A percentile compares a stretch with the other conserved stretches of the same genome.
Evolutionary conservation across 495 filamentous ascomycete genomes (phyloP).

Genomic region (Annulohypoxylon bovei): DNA sequence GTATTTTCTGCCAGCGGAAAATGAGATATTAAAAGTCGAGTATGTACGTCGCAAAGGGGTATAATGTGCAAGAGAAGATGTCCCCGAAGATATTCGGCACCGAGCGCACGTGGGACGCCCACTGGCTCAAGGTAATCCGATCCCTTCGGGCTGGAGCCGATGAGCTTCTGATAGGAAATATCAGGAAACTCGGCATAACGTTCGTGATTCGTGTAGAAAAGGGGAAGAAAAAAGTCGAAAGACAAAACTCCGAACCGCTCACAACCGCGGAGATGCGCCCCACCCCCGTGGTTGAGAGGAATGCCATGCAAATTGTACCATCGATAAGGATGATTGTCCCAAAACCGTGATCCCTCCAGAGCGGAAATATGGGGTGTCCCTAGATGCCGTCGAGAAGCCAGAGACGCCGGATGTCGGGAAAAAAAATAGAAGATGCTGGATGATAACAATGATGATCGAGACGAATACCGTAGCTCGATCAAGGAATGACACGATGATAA

Average conservation of each 20-base stretch:
- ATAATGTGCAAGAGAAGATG: conserved; percentile 45
- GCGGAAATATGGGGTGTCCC: conserved; percentile 27
- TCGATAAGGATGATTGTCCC: conserved; percentile 25
- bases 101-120: conserved; percentile 42
- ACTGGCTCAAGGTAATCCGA: conserved; percentile 45
- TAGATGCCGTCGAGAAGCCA: conserved; percentile 26
- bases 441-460: conserved; percentile 38
- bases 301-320: conserved; percentile 42
- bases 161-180: conserved; percentile 19
- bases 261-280: conserved; percentile 38
- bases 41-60: conserved; percentile 45
- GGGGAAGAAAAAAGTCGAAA: conserved; percentile 26
- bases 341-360: conserved; percentile 22
- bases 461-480: conserved; percentile 33
- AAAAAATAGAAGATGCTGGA: conserved; percentile 33
- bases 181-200: conserved; percentile 27
- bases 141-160: conserved; percentile 13
- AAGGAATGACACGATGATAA: conserved; percentile 39
- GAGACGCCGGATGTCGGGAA: conserved; percentile 35
- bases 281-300: conserved; percentile 37
- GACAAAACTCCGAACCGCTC: conserved; percentile 47
- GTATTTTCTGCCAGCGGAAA: conserved; percentile 43
- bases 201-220: conserved; percentile 43
- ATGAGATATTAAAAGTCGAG: conserved; percentile 34
- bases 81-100: conserved; percentile 16